Conservation (phyloP, 441 rosid genomes). For the Mallotus repandus region DNA sequence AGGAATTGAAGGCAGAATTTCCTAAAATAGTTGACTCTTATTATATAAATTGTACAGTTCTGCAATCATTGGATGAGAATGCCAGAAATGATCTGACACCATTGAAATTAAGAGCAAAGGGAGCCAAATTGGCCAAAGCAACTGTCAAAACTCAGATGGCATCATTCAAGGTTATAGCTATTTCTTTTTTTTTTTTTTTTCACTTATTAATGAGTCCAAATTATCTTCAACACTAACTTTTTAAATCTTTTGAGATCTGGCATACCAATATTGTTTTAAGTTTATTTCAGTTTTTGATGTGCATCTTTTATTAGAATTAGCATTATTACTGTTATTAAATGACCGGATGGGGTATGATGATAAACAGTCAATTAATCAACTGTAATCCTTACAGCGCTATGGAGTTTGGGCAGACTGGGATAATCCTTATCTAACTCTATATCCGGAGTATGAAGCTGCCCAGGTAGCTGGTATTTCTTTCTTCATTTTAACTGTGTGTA, state of each 20-base stretch:
- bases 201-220: not conserved
- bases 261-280: not conserved
- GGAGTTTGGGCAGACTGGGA: conserved; percentile 99
- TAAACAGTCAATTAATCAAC: conserved; percentile 15
- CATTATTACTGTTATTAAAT: not conserved
- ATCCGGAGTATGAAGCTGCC: conserved; percentile 95
- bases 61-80: conserved; percentile 87
- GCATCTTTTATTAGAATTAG: not conserved
- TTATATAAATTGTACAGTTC: conserved; percentile 59
- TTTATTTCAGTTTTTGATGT: conserved; percentile 5
- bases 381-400: conserved; percentile 64
- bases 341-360: not conserved
- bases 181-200: conserved; percentile 6
- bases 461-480: conserved; percentile 60
- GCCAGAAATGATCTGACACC: conserved; percentile 86
- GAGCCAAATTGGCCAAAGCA: conserved; percentile 89
- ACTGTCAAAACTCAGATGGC: conserved; percentile 96
- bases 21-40: conserved; percentile 31
- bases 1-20: not conserved
- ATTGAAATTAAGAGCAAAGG: conserved; percentile 82
- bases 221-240: conserved; percentile 1
- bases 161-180: conserved; percentile 73
- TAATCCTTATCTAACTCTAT: conserved; percentile 82
- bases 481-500: conserved; percentile 19
- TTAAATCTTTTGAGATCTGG: conserved; percentile 15